Evolutionary conservation across 2,329 filamentous ascomycete genomes (phyloP).

Genomic region (Botrytis fabae): DNA sequence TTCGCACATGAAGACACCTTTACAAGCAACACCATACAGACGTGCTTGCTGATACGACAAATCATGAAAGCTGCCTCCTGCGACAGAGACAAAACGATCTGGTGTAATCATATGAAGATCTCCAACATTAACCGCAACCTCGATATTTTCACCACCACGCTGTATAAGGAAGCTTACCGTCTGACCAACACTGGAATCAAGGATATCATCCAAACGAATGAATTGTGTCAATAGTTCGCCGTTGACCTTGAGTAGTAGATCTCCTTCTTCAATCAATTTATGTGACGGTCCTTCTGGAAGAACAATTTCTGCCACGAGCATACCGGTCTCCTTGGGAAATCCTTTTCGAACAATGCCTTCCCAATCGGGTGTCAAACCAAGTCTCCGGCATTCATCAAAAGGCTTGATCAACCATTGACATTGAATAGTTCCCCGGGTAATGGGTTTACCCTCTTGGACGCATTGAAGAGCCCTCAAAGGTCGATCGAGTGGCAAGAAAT

Average conservation of each 20-base stretch:
- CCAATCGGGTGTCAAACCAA: slow-evolving; percentile 82
- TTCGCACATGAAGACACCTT: slow-evolving; percentile 94
- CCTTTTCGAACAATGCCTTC: slow-evolving; percentile 79
- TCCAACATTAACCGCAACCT: slow-evolving; percentile 77
- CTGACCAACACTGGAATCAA: slow-evolving; percentile 82
- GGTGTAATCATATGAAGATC: slow-evolving; percentile 94
- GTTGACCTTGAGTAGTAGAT: slow-evolving; percentile 91
- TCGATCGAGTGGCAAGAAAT: slow-evolving; percentile 91
- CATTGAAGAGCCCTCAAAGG: slow-evolving; percentile 84
- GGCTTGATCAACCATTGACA: slow-evolving; percentile 96
- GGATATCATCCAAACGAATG: slow-evolving; percentile 82
- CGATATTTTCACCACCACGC: slow-evolving; percentile 82
- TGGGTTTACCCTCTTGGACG: slow-evolving; percentile 71
- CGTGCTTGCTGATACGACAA: slow-evolving; percentile 98
- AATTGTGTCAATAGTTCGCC: slow-evolving; percentile 92
- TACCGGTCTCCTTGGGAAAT: slow-evolving; percentile 91
- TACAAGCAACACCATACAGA: slow-evolving; percentile 86
- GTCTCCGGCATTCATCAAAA: slow-evolving; percentile 91
- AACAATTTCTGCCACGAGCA: slow-evolving; percentile 95
- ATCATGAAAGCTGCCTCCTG: slow-evolving; percentile 92
- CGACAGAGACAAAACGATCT: slow-evolving; percentile 91
- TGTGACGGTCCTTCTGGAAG: slow-evolving; percentile 88
- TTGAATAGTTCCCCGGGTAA: slow-evolving; percentile 95
- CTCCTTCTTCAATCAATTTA: slow-evolving; percentile 86
- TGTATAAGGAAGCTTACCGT: slow-evolving; percentile 81